These are phyloP conservation scores for Sextonia rubra DNA, from an alignment of 164 flowering plant species.

Conservation along the genomic window DNA sequence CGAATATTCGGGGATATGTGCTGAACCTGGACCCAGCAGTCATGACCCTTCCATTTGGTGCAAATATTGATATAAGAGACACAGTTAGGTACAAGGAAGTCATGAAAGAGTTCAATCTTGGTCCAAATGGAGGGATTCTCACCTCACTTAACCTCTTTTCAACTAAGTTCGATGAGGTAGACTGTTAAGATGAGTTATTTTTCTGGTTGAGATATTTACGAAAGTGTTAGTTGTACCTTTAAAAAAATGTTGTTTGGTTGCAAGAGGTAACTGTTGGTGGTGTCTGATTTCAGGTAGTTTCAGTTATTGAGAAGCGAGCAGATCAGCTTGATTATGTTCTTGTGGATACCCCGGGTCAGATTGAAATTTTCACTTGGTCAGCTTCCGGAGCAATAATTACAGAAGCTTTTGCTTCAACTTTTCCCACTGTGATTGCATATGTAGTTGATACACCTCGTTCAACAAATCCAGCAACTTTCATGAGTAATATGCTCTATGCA, in stretches of 20 bases:
- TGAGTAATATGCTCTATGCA: constrained; percentile 99
- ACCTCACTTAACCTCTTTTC: constrained; percentile 92
- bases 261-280: background rate
- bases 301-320: constrained; percentile 78
- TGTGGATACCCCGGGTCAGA: constrained; percentile 97
- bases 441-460: constrained; percentile 96
- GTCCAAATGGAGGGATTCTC: constrained; percentile 93
- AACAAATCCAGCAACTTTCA: constrained; percentile 73
- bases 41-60: constrained; percentile 83
- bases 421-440: constrained; percentile 82
- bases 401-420: constrained; percentile 95
- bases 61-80: constrained; percentile 93
- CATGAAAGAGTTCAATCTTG: constrained; percentile 94
- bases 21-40: constrained; percentile 94
- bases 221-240: background rate
- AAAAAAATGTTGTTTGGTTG: background rate
- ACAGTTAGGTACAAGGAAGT: constrained; percentile 94
- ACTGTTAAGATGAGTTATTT: background rate
- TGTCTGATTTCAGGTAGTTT: constrained; percentile 54
- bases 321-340: constrained; percentile 96
- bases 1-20: constrained; percentile 74
- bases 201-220: background rate
- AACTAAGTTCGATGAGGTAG: constrained; percentile 94
- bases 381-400: constrained; percentile 97
- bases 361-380: constrained; percentile 98